Evolutionary conservation across 306 rosid species (phyloP).

Genomic region (Rosa multiflora): DNA sequence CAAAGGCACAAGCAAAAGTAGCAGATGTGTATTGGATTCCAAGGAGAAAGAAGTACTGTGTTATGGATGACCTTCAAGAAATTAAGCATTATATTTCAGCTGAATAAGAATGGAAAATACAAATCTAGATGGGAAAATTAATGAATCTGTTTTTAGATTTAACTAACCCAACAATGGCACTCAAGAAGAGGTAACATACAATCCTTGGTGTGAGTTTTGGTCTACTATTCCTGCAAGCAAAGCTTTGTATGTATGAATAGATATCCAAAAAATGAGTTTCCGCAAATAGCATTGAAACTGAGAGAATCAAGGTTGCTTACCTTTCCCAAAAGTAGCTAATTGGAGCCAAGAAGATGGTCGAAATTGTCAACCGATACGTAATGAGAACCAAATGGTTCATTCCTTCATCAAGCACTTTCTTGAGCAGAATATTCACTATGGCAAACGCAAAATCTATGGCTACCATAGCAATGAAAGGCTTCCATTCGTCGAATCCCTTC

Average conservation of each 20-base stretch:
- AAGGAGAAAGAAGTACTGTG: conserved; percentile 81
- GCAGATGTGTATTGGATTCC: conserved; percentile 93
- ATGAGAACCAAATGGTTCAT: conserved; percentile 87
- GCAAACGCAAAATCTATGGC: conserved; percentile 69
- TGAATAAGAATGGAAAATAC: background rate
- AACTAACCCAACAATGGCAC: conserved; percentile 84
- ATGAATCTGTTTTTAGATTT: background rate
- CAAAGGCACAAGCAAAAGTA: conserved; percentile 80
- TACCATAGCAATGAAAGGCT: conserved; percentile 73
- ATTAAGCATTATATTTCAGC: conserved; percentile 2
- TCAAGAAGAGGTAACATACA: conserved; percentile 72
- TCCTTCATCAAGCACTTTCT: conserved; percentile 78
- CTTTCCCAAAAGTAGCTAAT: conserved; percentile 71
- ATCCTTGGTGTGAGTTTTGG: conserved; percentile 58
- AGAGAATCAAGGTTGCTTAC: conserved; percentile 32
- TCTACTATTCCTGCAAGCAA: conserved; percentile 58
- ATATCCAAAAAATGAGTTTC: background rate
- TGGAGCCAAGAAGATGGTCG: conserved; percentile 76
- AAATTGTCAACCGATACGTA: conserved; percentile 66
- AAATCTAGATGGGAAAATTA: background rate
- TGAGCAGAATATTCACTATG: conserved; percentile 72
- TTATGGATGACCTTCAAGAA: conserved; percentile 62
- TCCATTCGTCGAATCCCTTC: conserved; percentile 63
- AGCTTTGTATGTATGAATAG: conserved; percentile 13
- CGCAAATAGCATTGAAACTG: background rate